Percentiles rank a stretch among this genome's conserved stretches.
These are phyloP conservation scores for Xylaria acuta DNA, from an alignment of 495 filamentous ascomycete genomes.

Conservation along the genomic window DNA sequence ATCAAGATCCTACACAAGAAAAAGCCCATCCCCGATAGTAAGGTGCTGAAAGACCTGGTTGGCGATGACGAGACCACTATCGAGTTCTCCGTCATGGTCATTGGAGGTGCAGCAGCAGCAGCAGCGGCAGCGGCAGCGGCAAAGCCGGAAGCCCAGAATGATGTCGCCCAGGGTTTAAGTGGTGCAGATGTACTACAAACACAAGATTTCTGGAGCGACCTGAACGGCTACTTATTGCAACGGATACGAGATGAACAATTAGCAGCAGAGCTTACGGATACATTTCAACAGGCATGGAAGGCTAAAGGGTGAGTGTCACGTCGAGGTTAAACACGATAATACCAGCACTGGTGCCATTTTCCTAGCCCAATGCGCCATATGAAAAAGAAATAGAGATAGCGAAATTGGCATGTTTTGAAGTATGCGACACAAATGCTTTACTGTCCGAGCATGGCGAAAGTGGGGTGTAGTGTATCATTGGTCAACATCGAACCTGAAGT, in stretches of 20 bases:
- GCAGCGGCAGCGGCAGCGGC: slow-evolving; percentile 25
- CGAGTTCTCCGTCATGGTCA: slow-evolving; percentile 86
- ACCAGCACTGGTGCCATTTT: neutral
- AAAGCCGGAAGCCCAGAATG: slow-evolving; percentile 41
- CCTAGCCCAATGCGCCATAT: neutral
- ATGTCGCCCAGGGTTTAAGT: slow-evolving; percentile 59
- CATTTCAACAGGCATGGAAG: slow-evolving; percentile 76
- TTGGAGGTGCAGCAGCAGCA: slow-evolving; percentile 57
- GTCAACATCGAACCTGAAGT: slow-evolving; percentile 41
- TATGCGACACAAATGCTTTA: slow-evolving; percentile 32
- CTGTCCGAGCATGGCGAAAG: slow-evolving; percentile 36
- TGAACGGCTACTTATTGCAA: slow-evolving; percentile 80
- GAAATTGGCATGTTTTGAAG: neutral
- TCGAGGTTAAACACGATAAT: neutral
- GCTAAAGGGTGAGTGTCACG: slow-evolving; percentile 36
- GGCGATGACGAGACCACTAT: slow-evolving; percentile 56
- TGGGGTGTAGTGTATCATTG: slow-evolving; percentile 39
- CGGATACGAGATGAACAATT: slow-evolving; percentile 74
- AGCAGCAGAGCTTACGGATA: slow-evolving; percentile 65
- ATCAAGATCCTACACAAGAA: slow-evolving; percentile 83
- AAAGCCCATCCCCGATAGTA: slow-evolving; percentile 78
- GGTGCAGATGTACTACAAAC: slow-evolving; percentile 66
- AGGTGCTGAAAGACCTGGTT: slow-evolving; percentile 65
- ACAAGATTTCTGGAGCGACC: slow-evolving; percentile 86
- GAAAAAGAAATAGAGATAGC: neutral